These are phyloP conservation scores for Thelonectria blattea DNA, from an alignment of 2,329 filamentous ascomycete genomes.

Conservation along the genomic window DNA sequence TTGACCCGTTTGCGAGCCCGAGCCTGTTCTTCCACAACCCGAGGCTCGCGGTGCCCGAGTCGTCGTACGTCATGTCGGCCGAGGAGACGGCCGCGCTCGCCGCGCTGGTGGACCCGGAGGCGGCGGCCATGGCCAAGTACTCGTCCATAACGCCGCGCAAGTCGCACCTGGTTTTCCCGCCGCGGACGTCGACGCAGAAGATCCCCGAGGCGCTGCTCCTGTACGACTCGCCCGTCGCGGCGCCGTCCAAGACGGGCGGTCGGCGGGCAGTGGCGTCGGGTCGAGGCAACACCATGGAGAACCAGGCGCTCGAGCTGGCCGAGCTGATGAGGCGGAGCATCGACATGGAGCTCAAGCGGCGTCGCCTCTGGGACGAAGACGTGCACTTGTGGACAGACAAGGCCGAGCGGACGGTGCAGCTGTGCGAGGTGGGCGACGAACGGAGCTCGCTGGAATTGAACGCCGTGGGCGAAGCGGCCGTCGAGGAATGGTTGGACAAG, in stretches of 20 bases:
- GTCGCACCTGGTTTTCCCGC: conserved; percentile 55
- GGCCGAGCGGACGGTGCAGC: conserved; percentile 46
- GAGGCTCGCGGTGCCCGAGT: conserved; percentile 51
- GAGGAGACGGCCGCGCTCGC: conserved; percentile 37
- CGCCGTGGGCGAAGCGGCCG: conserved; percentile 34
- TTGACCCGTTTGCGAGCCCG: conserved; percentile 66
- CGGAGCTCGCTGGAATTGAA: conserved; percentile 36
- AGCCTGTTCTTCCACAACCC: conserved; percentile 64
- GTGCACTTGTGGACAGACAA: conserved; percentile 43
- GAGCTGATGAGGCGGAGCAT: conserved; percentile 57
- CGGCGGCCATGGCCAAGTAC: neutral
- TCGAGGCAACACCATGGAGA: conserved; percentile 50
- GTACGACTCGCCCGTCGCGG: conserved; percentile 46
- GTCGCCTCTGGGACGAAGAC: conserved; percentile 50
- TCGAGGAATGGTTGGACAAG: conserved; percentile 42
- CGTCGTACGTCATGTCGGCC: conserved; percentile 48
- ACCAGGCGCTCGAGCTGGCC: conserved; percentile 56
- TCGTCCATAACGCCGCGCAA: conserved; percentile 45
- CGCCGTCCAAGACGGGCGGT: conserved; percentile 21
- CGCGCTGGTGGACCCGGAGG: conserved; percentile 33
- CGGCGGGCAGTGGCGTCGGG: conserved; percentile 28
- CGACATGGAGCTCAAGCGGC: conserved; percentile 53
- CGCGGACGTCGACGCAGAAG: conserved; percentile 52
- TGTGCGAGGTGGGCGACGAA: conserved; percentile 45
- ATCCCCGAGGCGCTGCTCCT: conserved; percentile 58